These are phyloP conservation scores for Solanum megistacrolobum DNA, from an alignment of 257 asterid species.

Conservation along the genomic window DNA sequence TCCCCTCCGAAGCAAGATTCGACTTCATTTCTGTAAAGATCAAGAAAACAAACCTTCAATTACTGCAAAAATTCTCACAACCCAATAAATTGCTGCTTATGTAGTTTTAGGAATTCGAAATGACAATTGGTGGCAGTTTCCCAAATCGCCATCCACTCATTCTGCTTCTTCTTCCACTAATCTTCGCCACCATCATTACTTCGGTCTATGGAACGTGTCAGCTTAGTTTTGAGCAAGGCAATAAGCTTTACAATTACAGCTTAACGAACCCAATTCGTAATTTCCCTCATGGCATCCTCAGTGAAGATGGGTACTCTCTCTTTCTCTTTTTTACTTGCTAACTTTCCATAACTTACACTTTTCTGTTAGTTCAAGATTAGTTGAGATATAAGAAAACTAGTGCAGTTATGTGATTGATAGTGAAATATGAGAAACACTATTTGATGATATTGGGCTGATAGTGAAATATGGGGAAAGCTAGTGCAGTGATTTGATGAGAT, in stretches of 20 bases:
- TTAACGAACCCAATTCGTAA: constrained; percentile 49
- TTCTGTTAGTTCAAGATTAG: neutral
- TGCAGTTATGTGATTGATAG: neutral
- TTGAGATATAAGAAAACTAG: neutral
- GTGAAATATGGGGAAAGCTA: neutral
- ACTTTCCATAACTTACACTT: neutral
- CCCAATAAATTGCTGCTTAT: neutral
- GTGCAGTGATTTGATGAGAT: neutral
- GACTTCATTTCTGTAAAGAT: neutral
- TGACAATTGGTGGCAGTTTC: constrained; percentile 20
- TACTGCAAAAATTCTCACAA: neutral
- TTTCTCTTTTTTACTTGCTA: neutral
- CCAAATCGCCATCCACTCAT: constrained; percentile 2
- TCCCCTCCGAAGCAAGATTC: neutral
- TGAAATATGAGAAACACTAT: neutral
- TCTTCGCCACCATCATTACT: constrained; percentile 25
- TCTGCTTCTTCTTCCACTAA: neutral
- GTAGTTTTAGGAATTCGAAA: constrained; percentile 25
- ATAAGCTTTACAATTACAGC: constrained; percentile 55
- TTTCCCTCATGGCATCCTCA: constrained; percentile 79
- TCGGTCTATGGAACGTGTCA: constrained; percentile 52
- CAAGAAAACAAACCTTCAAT: neutral
- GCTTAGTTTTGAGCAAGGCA: constrained; percentile 46
- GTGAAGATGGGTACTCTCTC: constrained; percentile 88
- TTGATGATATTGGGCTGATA: neutral